These are phyloP conservation scores for Hymenoscyphus salicellus DNA, from an alignment of 2,329 filamentous ascomycete genomes.

Conservation along the genomic window DNA sequence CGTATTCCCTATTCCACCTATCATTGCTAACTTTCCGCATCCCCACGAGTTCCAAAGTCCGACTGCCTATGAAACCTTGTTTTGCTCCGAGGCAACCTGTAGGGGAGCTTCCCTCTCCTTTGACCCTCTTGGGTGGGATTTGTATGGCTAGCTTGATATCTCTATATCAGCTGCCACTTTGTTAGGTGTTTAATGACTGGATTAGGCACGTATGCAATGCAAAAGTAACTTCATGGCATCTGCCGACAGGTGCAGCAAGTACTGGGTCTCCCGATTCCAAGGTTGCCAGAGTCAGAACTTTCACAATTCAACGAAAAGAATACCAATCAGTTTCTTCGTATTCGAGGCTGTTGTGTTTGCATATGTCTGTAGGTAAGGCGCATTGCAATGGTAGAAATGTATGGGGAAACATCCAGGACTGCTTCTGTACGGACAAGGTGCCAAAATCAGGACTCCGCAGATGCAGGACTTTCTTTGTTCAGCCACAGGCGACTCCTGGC, in stretches of 20 bases:
- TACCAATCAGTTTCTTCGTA: background rate
- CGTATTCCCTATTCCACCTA: background rate
- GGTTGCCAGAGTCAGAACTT: background rate
- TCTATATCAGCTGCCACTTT: background rate
- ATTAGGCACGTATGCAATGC: background rate
- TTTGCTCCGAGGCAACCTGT: background rate
- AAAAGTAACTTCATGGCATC: background rate
- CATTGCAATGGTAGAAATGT: no score
- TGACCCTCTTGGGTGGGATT: background rate
- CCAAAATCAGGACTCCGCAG: background rate
- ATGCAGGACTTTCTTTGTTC: slow-evolving; percentile 1
- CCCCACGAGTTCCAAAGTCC: background rate
- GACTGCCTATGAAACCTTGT: background rate
- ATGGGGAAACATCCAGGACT: background rate
- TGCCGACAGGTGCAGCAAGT: slow-evolving; percentile 2
- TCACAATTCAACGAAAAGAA: background rate
- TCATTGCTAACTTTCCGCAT: background rate
- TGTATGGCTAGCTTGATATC: background rate
- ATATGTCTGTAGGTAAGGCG: no score
- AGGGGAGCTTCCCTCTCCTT: background rate
- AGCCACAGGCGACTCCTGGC: background rate
- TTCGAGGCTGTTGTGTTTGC: background rate
- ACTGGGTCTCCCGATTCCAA: background rate
- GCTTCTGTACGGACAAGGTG: background rate
- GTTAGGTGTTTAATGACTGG: no score